These are phyloP conservation scores for Hypoxylon trugodes DNA, from an alignment of 495 filamentous ascomycete species.

Conservation along the genomic window DNA sequence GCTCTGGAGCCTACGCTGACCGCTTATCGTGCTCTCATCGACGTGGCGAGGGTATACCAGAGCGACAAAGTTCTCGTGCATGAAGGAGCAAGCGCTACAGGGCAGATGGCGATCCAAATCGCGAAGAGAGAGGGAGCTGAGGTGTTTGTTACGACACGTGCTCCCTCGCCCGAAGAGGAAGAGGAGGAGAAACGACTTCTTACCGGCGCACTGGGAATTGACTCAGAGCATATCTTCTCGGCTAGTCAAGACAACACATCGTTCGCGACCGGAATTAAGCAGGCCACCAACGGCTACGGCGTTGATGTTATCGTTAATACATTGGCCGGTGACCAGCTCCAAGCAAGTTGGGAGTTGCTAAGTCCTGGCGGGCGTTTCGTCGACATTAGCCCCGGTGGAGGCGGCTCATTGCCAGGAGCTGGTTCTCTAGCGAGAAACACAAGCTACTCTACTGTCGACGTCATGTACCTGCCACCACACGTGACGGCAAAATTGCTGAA, in stretches of 20 bases:
- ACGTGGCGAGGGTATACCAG: background rate
- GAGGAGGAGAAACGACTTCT: conserved; percentile 1
- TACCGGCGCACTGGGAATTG: too few species aligned
- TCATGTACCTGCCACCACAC: background rate
- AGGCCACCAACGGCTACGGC: background rate
- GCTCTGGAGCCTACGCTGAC: background rate
- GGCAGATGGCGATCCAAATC: conserved; percentile 7
- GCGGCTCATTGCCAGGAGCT: too few species aligned
- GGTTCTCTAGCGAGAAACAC: conserved; percentile 1
- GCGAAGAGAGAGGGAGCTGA: conserved; percentile 8
- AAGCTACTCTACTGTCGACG: conserved; percentile 3
- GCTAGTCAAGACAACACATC: too few species aligned
- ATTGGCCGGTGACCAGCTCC: background rate
- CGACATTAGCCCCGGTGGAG: conserved; percentile 3
- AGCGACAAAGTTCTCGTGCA: conserved; percentile 11
- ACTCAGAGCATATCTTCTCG: too few species aligned
- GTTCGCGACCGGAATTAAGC: conserved; percentile 5
- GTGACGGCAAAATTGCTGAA: background rate
- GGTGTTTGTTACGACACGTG: conserved; percentile 4
- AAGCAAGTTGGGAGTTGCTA: background rate
- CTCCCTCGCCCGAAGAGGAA: background rate
- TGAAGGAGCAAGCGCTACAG: background rate
- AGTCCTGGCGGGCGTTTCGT: conserved; percentile 5
- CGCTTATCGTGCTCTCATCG: conserved; percentile 4
- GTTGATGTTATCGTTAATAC: conserved; percentile 9